Evolutionary conservation across 768 basidiomycete species (phyloP).

Genomic region (Rhodotorula graminis): DNA sequence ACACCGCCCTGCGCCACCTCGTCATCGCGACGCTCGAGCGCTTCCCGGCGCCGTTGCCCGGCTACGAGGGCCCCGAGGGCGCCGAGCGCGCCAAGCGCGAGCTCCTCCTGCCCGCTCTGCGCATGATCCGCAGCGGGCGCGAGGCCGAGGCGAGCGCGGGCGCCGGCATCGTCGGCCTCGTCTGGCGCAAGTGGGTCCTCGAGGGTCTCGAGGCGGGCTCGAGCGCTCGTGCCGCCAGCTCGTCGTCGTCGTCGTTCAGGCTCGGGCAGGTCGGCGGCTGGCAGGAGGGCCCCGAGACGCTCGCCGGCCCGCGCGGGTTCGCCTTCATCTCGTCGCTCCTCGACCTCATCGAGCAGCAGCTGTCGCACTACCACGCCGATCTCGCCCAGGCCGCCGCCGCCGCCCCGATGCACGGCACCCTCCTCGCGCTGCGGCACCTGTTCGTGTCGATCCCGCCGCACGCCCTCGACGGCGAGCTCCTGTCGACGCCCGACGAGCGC

Average conservation of each 20-base stretch:
- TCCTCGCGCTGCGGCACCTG: slow-evolving; percentile 37
- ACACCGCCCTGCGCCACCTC: slow-evolving; percentile 29
- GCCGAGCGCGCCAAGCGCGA: slow-evolving; percentile 27
- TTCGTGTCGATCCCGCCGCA: slow-evolving; percentile 30
- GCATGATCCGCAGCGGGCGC: slow-evolving; percentile 36
- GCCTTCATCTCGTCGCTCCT: slow-evolving; percentile 29
- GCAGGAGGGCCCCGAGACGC: slow-evolving; percentile 9
- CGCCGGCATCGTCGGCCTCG: slow-evolving; percentile 29
- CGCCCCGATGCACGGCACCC: slow-evolving; percentile 35
- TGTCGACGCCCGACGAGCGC: slow-evolving; percentile 9
- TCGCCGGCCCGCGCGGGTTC: slow-evolving; percentile 6
- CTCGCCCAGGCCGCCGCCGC: slow-evolving; percentile 23
- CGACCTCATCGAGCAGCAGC: slow-evolving; percentile 30
- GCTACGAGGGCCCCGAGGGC: slow-evolving; percentile 19
- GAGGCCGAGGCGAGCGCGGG: slow-evolving; percentile 36
- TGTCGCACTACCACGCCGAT: slow-evolving; percentile 22
- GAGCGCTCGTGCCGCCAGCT: too few species aligned
- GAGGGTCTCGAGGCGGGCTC: slow-evolving; percentile 2
- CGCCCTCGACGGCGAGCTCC: slow-evolving; percentile 2
- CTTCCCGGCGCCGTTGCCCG: slow-evolving; percentile 35
- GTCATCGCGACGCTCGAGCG: slow-evolving; percentile 33
- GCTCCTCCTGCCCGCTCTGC: slow-evolving; percentile 28
- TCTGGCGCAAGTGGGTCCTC: slow-evolving; percentile 36
- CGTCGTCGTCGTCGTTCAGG: slow-evolving; percentile 1
- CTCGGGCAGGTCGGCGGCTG: slow-evolving; percentile 27